Evolutionary conservation across 805 yeast species (phyloP), one percentile per base, ranked within the genome.

Genomic region (Limtongia smithiae): DNA sequence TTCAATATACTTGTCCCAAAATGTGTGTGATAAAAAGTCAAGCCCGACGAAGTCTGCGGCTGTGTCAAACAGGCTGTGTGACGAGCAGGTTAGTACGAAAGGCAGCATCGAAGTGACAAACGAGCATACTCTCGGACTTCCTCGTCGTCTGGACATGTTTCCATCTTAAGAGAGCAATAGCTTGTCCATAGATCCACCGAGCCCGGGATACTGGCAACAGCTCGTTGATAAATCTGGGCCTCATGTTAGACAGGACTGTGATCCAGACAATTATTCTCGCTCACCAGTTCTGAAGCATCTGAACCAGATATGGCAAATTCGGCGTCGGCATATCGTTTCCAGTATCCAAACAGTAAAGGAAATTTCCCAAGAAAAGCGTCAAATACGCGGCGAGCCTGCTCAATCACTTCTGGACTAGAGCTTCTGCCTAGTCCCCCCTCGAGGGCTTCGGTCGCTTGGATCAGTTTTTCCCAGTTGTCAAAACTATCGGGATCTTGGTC

Each of bases 1-100:
- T 34, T 76, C 82, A 21, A 91, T 66, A 53, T 79, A 82, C 46
- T 76, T 72, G 64, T 89, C 95, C 97, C 97, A 91, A 41, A 90
- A 68, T 0, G 80, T 72, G 64, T 89, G 94, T 1, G 94, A 75
- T 54, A 82, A 69, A 66, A 86, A 93, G 51, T 89, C 85, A 30
- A 67, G 59, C 0, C 96, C 97, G 37, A 84, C 74, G 12, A 66
- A 53, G 4, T 59, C 55, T 3, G 76, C 62, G 0, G 83, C 91
- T 0, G 68, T 65, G 12, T 69, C 65, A 57, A 83, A 83, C 24
- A 60, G 30, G n/a, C 58, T 54, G 22, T 28, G 18, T 15, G 33
- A 2, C n/a, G 27, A 12, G 14, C 31, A 36, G 25, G 35, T 15
- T 21, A 21, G 6, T 24, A n/a, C 21, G 14, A 6, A 14, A 8